Conservation (phyloP, 495 filamentous ascomycete genomes). For the Penicillium paxilli region DNA sequence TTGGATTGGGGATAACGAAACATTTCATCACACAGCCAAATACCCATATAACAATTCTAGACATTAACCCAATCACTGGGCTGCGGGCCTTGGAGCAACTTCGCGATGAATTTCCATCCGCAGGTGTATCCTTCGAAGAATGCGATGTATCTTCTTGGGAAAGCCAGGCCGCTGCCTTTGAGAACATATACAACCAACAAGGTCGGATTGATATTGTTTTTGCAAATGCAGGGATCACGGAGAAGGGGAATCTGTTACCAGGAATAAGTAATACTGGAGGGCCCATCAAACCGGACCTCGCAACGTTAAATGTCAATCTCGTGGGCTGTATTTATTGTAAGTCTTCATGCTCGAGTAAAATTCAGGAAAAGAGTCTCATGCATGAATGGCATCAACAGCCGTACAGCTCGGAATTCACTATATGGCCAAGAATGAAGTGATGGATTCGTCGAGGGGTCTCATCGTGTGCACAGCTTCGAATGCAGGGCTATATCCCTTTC, state of each 20-base stretch:
- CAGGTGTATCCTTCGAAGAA: slow-evolving; percentile 38
- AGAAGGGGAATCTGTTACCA: slow-evolving; percentile 39
- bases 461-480: slow-evolving; percentile 60
- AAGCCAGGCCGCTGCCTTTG: slow-evolving; percentile 44
- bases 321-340: slow-evolving; percentile 50
- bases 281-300: slow-evolving; percentile 40
- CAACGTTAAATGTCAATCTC: slow-evolving; percentile 49
- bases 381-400: too few species aligned
- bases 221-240: slow-evolving; percentile 56
- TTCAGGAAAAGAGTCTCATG: too few species aligned
- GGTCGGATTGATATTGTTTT: slow-evolving; percentile 52
- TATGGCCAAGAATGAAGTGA: slow-evolving; percentile 43
- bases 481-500: slow-evolving; percentile 56
- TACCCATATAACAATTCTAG: slow-evolving; percentile 49
- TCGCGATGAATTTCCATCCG: slow-evolving; percentile 32
- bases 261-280: slow-evolving; percentile 7
- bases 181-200: slow-evolving; percentile 34
- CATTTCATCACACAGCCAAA: slow-evolving; percentile 48
- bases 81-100: slow-evolving; percentile 28
- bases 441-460: slow-evolving; percentile 29
- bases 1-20: slow-evolving; percentile 49
- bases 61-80: slow-evolving; percentile 42
- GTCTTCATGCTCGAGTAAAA: too few species aligned
- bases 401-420: slow-evolving; percentile 54
- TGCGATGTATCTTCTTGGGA: slow-evolving; percentile 53